Evolutionary conservation across 2,329 filamentous ascomycete species (phyloP).

Genomic region (Trichoderma gracile): DNA sequence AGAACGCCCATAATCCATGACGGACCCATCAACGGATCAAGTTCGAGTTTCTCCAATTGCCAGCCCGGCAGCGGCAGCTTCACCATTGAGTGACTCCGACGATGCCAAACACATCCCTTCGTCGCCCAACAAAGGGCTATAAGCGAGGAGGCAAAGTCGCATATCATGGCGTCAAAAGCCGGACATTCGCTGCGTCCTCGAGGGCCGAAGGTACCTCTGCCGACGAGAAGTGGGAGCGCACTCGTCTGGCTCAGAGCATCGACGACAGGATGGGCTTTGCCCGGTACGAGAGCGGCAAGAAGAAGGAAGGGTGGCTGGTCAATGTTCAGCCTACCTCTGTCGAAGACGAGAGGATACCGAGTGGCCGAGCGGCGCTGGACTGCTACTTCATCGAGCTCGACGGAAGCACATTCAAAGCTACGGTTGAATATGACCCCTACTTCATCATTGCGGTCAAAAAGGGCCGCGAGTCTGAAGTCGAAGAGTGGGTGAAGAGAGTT

Average conservation of each 20-base stretch:
- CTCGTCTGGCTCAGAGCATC: slow-evolving; percentile 79
- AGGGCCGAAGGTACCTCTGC: slow-evolving; percentile 83
- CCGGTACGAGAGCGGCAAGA: slow-evolving; percentile 84
- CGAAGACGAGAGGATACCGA: slow-evolving; percentile 79
- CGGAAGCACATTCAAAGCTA: slow-evolving; percentile 89
- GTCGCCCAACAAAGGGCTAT: slow-evolving; percentile 65
- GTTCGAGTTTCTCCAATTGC: slow-evolving; percentile 26
- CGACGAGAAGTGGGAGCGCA: slow-evolving; percentile 89
- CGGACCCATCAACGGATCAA: slow-evolving; percentile 24
- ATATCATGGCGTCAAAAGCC: slow-evolving; percentile 69
- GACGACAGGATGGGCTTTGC: slow-evolving; percentile 95
- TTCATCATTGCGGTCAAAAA: slow-evolving; percentile 89
- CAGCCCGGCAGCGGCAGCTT: slow-evolving; percentile 9
- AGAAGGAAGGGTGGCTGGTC: slow-evolving; percentile 85
- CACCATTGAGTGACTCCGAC: slow-evolving; percentile 30
- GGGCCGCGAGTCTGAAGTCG: slow-evolving; percentile 86
- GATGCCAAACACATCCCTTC: slow-evolving; percentile 63
- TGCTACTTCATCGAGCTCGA: slow-evolving; percentile 96
- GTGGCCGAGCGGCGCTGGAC: slow-evolving; percentile 86
- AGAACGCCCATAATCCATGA: slow-evolving; percentile 28
- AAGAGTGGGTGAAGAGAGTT: slow-evolving; percentile 87
- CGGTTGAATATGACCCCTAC: slow-evolving; percentile 94
- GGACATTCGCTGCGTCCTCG: slow-evolving; percentile 78
- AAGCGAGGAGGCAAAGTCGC: slow-evolving; percentile 68
- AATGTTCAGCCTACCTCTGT: slow-evolving; percentile 91